Evolutionary conservation across 208 protist genomes (phyloP).

Genomic region (Porcisia deanei): DNA sequence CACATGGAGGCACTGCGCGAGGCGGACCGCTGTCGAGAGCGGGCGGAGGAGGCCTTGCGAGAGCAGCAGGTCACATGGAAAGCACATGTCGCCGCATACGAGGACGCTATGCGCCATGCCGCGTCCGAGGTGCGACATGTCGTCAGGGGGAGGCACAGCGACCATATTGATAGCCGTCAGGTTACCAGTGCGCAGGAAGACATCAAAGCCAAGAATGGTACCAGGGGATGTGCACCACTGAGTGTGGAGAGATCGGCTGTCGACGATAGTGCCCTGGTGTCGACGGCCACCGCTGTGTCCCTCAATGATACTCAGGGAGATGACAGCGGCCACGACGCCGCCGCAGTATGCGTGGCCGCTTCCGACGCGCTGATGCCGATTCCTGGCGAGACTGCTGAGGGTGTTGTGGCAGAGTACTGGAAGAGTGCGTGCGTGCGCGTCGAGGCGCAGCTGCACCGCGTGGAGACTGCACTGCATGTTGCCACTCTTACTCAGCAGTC

Average conservation of each 20-base stretch:
- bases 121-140: slow-evolving; percentile 26
- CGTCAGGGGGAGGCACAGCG: neutral
- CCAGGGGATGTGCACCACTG: neutral
- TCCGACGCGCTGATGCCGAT: neutral
- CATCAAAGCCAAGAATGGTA: neutral
- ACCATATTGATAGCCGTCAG: neutral
- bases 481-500: slow-evolving; percentile 37
- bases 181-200: neutral
- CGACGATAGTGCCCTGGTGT: slow-evolving; percentile 12
- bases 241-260: neutral
- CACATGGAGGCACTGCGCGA: neutral
- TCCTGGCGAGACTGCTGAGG: neutral
- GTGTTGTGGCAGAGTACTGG: slow-evolving; percentile 34
- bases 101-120: slow-evolving; percentile 44
- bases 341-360: neutral
- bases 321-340: neutral
- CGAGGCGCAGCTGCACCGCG: slow-evolving; percentile 29
- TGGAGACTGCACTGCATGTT: slow-evolving; percentile 43
- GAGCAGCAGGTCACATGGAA: slow-evolving; percentile 17
- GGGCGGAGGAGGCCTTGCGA: slow-evolving; percentile 1
- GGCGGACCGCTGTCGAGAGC: neutral
- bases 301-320: neutral
- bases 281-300: slow-evolving; percentile 1
- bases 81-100: slow-evolving; percentile 26
- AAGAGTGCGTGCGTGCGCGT: slow-evolving; percentile 15